Conservation (phyloP, 495 filamentous ascomycete genomes). For the Bombardia bombarda region DNA sequence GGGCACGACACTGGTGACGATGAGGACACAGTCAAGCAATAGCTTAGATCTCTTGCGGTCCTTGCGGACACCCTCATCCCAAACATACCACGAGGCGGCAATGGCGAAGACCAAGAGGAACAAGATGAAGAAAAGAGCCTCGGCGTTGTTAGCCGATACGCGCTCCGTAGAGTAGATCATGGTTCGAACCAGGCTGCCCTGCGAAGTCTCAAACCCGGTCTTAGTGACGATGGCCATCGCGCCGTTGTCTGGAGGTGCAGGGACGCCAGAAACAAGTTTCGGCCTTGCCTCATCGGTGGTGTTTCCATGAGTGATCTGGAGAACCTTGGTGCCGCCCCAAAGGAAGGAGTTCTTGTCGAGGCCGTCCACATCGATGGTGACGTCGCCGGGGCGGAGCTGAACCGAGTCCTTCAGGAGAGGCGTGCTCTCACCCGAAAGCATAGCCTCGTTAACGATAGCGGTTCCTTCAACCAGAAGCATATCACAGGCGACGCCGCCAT, state of each 20-base stretch:
- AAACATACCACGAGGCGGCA: slow-evolving; percentile 99
- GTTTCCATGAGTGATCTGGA: slow-evolving; percentile 84
- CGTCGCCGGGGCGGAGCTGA: slow-evolving; percentile 79
- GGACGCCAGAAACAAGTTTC: slow-evolving; percentile 63
- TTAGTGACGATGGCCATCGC: slow-evolving; percentile 91
- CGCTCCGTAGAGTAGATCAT: slow-evolving; percentile 99
- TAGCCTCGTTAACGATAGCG: slow-evolving; percentile 97
- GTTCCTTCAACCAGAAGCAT: slow-evolving; percentile 92
- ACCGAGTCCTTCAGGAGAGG: slow-evolving; percentile 94
- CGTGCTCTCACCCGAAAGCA: slow-evolving; percentile 97
- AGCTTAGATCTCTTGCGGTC: slow-evolving; percentile 97
- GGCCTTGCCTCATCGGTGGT: slow-evolving; percentile 62
- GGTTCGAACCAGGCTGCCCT: slow-evolving; percentile 92
- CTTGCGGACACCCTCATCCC: slow-evolving; percentile 86
- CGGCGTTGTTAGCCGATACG: slow-evolving; percentile 92
- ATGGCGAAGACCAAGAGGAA: slow-evolving; percentile 95
- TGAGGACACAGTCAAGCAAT: slow-evolving; percentile 92
- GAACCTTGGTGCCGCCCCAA: slow-evolving; percentile 93
- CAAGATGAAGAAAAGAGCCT: slow-evolving; percentile 91
- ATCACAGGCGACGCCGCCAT: slow-evolving; percentile 93
- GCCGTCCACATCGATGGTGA: slow-evolving; percentile 79
- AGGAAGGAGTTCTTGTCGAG: slow-evolving; percentile 95
- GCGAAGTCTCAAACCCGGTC: slow-evolving; percentile 97
- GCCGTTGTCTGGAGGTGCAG: slow-evolving; percentile 74
- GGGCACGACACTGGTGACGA: slow-evolving; percentile 94